Base-by-base conservation (phyloP, 2,329 filamentous ascomycete species). In the Penicillium glabrum region DNA sequence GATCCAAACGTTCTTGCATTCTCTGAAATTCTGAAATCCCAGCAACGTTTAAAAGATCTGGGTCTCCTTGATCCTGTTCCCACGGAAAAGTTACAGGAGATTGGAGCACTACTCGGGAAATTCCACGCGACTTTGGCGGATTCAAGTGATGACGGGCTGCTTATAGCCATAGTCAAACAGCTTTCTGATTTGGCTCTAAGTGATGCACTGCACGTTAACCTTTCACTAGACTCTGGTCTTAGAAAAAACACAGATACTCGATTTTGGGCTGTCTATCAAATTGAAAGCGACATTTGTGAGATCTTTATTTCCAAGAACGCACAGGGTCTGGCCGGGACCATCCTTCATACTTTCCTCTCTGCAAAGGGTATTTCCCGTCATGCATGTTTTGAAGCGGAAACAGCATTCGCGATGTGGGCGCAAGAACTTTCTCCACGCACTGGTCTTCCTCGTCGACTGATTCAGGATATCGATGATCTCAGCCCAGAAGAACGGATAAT, bases 331-430 rank as follows among this genome's bases (percentile, higher is more conserved):
- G 66, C 70, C 21, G 73, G 76, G 16, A 77, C 76, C 7, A 64
- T 80, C 4, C 57, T 81, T 10, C 79, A 81, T 56, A 79, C 78
- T 1, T 81, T 76, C 57, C 64, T 80, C 5, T 79, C 78, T 1
- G 73, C 71, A 31, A 72, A 72, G 49, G 76, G 73, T 19, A 70
- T 74, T 23, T 65, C 72, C 24, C 71, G 78, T 8, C 68, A 72
- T 56, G 65, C 72, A 44, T 75, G 77, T 54, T 74, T 79, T 39
- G 69, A 74, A 46, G 68, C 69, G 2, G 77, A 80, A 59, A 66
- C 70, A 3, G 67, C 69, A 14, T 63, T 79, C 44, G 72, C 74
- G 4, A 61, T 63, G 19, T 79, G 73, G 68, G 72, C 68, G 2
- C 64, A 70, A 10, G 65, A 68, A 51, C 39, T 71, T 16, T 66